Evolutionary conservation across 257 asterid species (phyloP), one percentile per base, ranked within the genome.

Genomic region (Fraxinus quadrangulata): DNA sequence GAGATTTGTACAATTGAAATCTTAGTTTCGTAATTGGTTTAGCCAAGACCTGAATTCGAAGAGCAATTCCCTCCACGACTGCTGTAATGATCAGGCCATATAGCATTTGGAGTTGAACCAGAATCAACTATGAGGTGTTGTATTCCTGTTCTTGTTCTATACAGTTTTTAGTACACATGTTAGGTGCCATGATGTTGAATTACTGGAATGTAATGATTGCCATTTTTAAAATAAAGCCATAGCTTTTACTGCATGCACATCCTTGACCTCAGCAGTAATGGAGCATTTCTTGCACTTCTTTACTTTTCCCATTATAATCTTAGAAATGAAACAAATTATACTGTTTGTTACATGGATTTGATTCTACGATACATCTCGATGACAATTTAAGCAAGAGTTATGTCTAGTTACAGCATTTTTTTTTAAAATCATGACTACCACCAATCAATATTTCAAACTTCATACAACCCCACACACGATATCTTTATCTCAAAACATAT

Each of bases 1-100:
- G 70, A 83, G 92, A 76, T 89, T 94, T 83, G 86, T 83, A 7
- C 81, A 83, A 30, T 76, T 91, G 84, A 84, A 85, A 19, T 88
- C 96, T 33, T 91, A 83, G 84, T 33, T 72, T 65, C 14, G 11
- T 73, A 17, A 17, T 42, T 45, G 31, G 34, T 63, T 63, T 26
- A 63, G 14, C 7, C 17, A 24, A 5, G 34, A 63, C 31, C 34
- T 63, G 69, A 63, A 9, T 24, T 23, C 17, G 21, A 63, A 23
- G 34, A 54, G 65, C 65, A 19, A 54, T 54, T 17, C 24, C 65
- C n/a, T 17, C 65, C 9, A 1, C 65, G 19, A 4, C 9, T n/a
- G 24, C n/a, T 17, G 26, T 6, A 54, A 54, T 24, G 17, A 7
- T 10, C 16, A 2, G 33, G 31, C 6, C 13, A 23, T 10, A 12